Evolutionary conservation across 495 filamentous ascomycete species (phyloP).

Genomic region (Pyronema omphalodes): DNA sequence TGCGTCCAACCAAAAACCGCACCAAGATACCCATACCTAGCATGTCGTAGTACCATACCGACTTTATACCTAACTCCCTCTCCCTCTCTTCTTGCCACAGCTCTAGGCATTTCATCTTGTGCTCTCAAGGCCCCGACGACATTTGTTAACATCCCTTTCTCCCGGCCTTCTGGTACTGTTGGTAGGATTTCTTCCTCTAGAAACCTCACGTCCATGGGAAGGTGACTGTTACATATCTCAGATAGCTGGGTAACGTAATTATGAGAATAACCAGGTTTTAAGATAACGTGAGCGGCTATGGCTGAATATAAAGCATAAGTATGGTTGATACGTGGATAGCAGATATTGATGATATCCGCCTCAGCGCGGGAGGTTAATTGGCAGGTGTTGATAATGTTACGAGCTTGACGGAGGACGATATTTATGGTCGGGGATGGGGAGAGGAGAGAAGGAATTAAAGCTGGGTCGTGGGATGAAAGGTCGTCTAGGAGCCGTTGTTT

Average conservation of each 20-base stretch:
- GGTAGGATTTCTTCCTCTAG: constrained; percentile 19
- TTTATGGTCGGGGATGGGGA: constrained; percentile 32
- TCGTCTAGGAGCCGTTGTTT: background rate
- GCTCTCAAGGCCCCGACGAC: constrained; percentile 34
- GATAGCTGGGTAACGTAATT: constrained; percentile 23
- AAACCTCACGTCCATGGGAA: constrained; percentile 25
- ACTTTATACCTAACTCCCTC: constrained; percentile 45
- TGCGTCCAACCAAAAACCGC: constrained; percentile 76
- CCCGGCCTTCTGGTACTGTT: constrained; percentile 6
- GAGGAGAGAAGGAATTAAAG: background rate
- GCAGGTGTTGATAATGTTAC: constrained; percentile 44
- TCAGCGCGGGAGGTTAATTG: constrained; percentile 27
- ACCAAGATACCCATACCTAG: constrained; percentile 58
- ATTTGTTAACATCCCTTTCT: constrained; percentile 22
- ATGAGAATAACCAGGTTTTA: constrained; percentile 17
- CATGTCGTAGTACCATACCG: constrained; percentile 71
- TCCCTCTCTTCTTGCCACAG: constrained; percentile 30
- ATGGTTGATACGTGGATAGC: constrained; percentile 21
- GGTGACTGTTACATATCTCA: constrained; percentile 12
- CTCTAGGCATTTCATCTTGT: constrained; percentile 41
- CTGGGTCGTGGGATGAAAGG: background rate
- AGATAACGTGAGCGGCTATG: constrained; percentile 14
- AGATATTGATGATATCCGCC: constrained; percentile 24
- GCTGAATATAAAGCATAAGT: constrained; percentile 17
- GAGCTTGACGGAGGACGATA: constrained; percentile 56